A percentile compares a stretch with the other conserved stretches of the same genome.
Evolutionary conservation across 148 eudicot species (phyloP).

Genomic region (Chenopodium formosanum): DNA sequence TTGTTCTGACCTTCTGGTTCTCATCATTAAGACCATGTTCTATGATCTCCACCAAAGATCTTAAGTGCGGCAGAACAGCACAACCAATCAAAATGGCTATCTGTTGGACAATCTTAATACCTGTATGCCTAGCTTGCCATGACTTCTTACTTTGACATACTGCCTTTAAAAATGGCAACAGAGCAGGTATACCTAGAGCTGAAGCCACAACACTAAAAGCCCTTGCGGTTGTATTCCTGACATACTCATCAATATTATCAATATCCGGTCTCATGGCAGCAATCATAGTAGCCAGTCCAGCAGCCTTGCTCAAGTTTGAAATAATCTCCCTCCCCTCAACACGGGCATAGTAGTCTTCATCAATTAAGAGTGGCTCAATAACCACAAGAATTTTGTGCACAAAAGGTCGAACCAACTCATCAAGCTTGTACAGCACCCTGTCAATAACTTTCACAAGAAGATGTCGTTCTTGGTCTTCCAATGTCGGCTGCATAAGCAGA

Average conservation of each 20-base stretch:
- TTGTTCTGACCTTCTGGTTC: conserved; percentile 96
- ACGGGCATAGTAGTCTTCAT: conserved; percentile 97
- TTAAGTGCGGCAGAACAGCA: conserved; percentile 93
- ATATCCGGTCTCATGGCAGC: conserved; percentile 99
- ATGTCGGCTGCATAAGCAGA: conserved; percentile 93
- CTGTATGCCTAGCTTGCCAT: conserved; percentile 99
- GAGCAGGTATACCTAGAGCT: conserved; percentile 95
- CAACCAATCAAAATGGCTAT: conserved; percentile 95
- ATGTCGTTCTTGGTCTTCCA: conserved; percentile 96
- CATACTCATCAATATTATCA: conserved; percentile 95
- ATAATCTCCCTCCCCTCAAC: conserved; percentile 96
- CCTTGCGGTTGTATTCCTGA: conserved; percentile 96
- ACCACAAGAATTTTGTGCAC: conserved; percentile 96
- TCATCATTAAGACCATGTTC: conserved; percentile 97
- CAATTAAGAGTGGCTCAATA: conserved; percentile 89
- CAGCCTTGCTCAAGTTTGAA: conserved; percentile 95
- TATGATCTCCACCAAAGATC: conserved; percentile 91
- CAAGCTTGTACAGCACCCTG: conserved; percentile 86
- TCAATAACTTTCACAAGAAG: conserved; percentile 96
- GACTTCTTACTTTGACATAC: conserved; percentile 99
- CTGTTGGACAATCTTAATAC: conserved; percentile 97
- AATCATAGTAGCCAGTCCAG: conserved; percentile 98
- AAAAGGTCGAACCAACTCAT: conserved; percentile 93
- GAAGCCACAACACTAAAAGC: conserved; percentile 99
- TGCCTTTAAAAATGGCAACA: conserved; percentile 90